phyloP scores from a whole-genome alignment of 1,284 basidiomycete species.

The Moesziomyces parantarcticus region DNA sequence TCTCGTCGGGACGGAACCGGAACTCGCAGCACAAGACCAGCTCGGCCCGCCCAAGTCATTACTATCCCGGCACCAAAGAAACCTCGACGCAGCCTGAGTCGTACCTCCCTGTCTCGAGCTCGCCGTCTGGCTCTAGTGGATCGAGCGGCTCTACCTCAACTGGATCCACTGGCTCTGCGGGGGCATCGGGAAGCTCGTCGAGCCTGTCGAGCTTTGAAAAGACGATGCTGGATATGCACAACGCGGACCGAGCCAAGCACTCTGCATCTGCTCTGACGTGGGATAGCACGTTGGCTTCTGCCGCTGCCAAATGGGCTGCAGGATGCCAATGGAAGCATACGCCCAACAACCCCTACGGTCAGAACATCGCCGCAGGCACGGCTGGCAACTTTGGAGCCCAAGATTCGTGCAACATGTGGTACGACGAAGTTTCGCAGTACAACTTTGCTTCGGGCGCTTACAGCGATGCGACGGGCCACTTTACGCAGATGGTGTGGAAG shows the following conservation, averaged over 20 bases:
- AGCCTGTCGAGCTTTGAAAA: conserved; percentile 13
- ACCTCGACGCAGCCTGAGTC: background rate
- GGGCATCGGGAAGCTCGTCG: conserved; percentile 2
- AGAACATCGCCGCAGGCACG: conserved; percentile 46
- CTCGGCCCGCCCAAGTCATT: conserved; percentile 4
- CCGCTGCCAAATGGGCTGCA: conserved; percentile 26
- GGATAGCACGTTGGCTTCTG: conserved; percentile 29
- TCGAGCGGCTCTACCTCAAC: background rate
- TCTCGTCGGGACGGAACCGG: conserved; percentile 3
- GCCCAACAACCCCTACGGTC: conserved; percentile 48
- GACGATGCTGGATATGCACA: conserved; percentile 27
- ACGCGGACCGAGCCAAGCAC: conserved; percentile 36
- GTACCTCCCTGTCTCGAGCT: background rate
- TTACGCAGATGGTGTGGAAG: conserved; percentile 57
- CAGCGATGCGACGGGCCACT: conserved; percentile 47
- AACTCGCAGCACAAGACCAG: conserved; percentile 2
- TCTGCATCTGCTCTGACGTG: conserved; percentile 28
- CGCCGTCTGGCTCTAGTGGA: background rate
- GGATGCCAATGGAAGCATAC: conserved; percentile 45
- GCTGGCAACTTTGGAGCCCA: conserved; percentile 19
- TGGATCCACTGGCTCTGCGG: background rate
- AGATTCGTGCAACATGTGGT: conserved; percentile 37
- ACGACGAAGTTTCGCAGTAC: conserved; percentile 42
- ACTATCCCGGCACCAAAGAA: background rate
- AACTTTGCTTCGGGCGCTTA: conserved; percentile 29